phyloP scores from a whole-genome alignment of 164 flowering plant genomes.

The Pachysandra terminalis region DNA sequence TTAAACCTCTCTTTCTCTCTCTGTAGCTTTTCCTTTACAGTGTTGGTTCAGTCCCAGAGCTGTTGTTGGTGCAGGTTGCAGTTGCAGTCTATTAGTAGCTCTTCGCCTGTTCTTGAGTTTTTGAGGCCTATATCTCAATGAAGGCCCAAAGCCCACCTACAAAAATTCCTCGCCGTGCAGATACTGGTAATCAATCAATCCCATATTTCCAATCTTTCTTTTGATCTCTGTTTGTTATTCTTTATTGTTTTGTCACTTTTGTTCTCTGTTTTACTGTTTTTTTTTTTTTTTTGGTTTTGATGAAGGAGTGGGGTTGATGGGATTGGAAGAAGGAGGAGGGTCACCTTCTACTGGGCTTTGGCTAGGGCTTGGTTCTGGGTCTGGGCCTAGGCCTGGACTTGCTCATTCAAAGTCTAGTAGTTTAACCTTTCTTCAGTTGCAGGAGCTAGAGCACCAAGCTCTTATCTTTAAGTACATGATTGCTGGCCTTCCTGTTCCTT shows the following conservation, averaged over 20 bases:
- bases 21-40: not conserved
- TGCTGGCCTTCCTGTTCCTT: conserved; percentile 33
- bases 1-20: not conserved
- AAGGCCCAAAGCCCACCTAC: conserved; percentile 3
- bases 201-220: not conserved
- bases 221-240: not conserved
- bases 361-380: not conserved
- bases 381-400: conserved; percentile 1
- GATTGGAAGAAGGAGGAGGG: not conserved
- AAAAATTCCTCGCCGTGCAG: conserved; percentile 1
- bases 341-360: not conserved
- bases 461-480: conserved; percentile 29
- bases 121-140: not conserved
- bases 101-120: not conserved
- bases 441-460: conserved; percentile 35
- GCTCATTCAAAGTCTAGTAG: conserved; percentile 12
- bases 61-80: not conserved
- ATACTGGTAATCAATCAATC: not conserved
- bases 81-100: not conserved
- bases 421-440: conserved; percentile 31
- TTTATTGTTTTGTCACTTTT: not conserved
- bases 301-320: conserved; percentile 1
- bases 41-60: not conserved
- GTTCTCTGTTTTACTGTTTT: not conserved
- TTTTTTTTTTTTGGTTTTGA: not conserved